A percentile compares a stretch with the other conserved stretches of the same genome.
These are phyloP conservation scores for Colletotrichum graminicola DNA, from an alignment of 2,329 filamentous ascomycete species.

Conservation along the genomic window DNA sequence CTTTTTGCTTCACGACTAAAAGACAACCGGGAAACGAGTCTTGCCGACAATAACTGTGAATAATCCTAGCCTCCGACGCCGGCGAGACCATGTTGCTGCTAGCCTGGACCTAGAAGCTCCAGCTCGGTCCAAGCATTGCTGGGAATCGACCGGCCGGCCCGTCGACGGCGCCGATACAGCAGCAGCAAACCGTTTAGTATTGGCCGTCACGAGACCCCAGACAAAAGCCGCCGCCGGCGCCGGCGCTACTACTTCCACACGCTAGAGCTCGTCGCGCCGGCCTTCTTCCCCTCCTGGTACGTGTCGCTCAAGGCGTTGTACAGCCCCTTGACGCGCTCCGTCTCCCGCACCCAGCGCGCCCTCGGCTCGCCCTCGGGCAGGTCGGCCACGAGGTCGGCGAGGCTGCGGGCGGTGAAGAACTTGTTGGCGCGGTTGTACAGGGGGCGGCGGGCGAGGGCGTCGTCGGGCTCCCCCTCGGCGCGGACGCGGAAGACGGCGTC, in stretches of 20 bases:
- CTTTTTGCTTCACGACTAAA: background rate
- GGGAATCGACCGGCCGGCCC: slow-evolving; percentile 7
- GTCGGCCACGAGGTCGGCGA: slow-evolving; percentile 55
- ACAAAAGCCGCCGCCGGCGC: background rate
- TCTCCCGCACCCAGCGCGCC: slow-evolving; percentile 53
- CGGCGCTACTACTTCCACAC: slow-evolving; percentile 58
- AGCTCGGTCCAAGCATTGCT: background rate
- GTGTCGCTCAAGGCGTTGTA: slow-evolving; percentile 61
- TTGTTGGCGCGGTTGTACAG: slow-evolving; percentile 69
- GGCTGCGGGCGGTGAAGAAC: slow-evolving; percentile 63
- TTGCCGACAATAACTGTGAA: background rate
- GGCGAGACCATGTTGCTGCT: background rate
- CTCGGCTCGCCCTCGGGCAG: slow-evolving; percentile 53
- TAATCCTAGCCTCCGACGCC: background rate
- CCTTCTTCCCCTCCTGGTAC: slow-evolving; percentile 62
- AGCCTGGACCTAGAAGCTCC: background rate
- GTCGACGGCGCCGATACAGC: slow-evolving; percentile 17
- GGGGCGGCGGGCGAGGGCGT: slow-evolving; percentile 53
- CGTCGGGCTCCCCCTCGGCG: slow-evolving; percentile 53
- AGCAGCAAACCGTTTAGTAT: background rate
- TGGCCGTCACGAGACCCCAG: background rate
- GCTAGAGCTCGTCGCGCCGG: slow-evolving; percentile 58
- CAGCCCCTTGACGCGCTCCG: slow-evolving; percentile 61
- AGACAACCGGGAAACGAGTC: background rate
- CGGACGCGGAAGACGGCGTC: slow-evolving; percentile 66